A percentile compares a stretch with the other conserved stretches of the same genome.
Conservation (phyloP, 441 rosid genomes). For the Corymbia calophylla region DNA sequence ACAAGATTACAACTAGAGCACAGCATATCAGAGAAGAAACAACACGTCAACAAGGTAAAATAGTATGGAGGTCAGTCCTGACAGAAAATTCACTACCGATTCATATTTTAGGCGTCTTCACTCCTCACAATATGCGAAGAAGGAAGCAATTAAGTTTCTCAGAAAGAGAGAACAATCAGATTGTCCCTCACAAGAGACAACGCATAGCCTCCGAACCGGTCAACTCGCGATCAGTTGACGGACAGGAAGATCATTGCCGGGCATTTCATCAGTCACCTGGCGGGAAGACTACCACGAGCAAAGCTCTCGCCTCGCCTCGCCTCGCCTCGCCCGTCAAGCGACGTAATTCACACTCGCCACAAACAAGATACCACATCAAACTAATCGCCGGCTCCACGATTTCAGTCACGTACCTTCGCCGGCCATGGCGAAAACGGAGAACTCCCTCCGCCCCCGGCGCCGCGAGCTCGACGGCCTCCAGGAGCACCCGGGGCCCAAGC, state of each 20-base stretch:
- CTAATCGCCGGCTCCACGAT: neutral
- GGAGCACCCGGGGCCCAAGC: conserved; percentile 22
- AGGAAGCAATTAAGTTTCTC: neutral
- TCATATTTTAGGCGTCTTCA: neutral
- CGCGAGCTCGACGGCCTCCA: conserved; percentile 17
- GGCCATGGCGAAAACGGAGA: conserved; percentile 67
- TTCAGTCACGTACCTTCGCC: conserved; percentile 38
- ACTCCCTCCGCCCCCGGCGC: conserved; percentile 28
- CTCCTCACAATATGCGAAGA: neutral
- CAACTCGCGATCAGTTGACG: neutral
- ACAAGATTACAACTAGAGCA: neutral
- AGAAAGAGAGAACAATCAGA: neutral
- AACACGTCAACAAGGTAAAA: neutral
- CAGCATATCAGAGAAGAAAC: neutral
- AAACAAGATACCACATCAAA: neutral
- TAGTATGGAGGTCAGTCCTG: neutral
- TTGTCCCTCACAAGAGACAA: neutral
- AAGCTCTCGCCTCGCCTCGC: neutral
- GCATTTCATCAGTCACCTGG: neutral
- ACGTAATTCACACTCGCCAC: neutral
- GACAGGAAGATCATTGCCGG: neutral
- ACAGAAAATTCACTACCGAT: neutral
- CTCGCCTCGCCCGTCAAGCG: neutral
- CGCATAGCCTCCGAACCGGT: neutral
- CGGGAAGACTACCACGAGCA: neutral